Evolutionary conservation across 768 basidiomycete genomes (phyloP).

Genomic region (Suillus placidus): DNA sequence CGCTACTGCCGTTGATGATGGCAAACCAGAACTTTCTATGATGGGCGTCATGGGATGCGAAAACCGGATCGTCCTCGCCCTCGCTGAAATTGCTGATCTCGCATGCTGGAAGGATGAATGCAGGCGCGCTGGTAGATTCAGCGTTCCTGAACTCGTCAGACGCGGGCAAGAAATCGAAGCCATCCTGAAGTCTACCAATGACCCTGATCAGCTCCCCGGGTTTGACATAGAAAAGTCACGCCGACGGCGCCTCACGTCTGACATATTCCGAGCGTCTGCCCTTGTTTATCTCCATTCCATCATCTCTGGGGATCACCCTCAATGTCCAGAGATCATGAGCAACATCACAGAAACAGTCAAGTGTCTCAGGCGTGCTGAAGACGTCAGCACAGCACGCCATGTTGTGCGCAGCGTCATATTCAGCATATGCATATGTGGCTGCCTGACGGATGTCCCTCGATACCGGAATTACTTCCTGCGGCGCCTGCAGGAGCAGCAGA

Average conservation of each 20-base stretch:
- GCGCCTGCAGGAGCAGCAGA: constrained; percentile 53
- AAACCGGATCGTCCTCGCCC: constrained; percentile 75
- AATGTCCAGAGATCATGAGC: constrained; percentile 60
- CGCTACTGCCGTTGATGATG: constrained; percentile 22
- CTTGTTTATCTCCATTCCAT: constrained; percentile 76
- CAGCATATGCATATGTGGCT: constrained; percentile 72
- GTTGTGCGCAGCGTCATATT: constrained; percentile 82
- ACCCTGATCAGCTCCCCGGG: constrained; percentile 2
- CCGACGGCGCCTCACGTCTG: constrained; percentile 49
- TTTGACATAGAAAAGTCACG: constrained; percentile 19
- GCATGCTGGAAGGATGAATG: constrained; percentile 64
- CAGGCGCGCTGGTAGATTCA: constrained; percentile 46
- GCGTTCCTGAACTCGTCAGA: constrained; percentile 59
- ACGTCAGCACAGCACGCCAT: constrained; percentile 44
- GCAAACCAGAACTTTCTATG: constrained; percentile 64
- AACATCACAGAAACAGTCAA: constrained; percentile 57
- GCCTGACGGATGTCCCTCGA: constrained; percentile 54
- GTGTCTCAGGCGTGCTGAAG: constrained; percentile 44
- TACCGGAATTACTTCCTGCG: constrained; percentile 47
- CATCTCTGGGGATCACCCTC: constrained; percentile 71
- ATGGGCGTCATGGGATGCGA: constrained; percentile 87
- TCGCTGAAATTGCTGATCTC: constrained; percentile 72
- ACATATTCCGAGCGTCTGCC: constrained; percentile 77
- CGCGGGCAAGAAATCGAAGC: constrained; percentile 55
- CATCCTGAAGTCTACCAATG: constrained; percentile 23